phyloP scores from a whole-genome alignment of 495 filamentous ascomycete species.

The Neurospora africana region DNA sequence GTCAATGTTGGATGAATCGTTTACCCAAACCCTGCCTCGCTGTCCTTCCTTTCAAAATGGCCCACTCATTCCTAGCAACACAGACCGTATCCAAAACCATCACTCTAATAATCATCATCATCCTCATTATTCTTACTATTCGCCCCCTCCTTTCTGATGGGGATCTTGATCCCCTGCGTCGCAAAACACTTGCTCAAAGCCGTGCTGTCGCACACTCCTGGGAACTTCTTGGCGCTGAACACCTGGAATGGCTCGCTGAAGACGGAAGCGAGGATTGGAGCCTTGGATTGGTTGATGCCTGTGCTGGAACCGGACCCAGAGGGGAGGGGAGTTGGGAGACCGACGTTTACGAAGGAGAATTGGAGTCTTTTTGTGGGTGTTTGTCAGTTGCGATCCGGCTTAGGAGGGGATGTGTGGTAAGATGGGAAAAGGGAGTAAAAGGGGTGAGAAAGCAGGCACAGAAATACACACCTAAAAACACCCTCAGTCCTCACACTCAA shows the following conservation, averaged over 20 bases:
- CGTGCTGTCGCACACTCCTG: conserved; percentile 91
- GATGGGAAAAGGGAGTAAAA: neutral
- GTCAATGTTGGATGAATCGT: too few relatives aligned
- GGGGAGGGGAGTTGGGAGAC: conserved; percentile 21
- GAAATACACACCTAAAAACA: conserved; percentile 61
- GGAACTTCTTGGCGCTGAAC: conserved; percentile 95
- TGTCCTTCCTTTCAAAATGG: too few relatives aligned
- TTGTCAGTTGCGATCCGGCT: too few relatives aligned
- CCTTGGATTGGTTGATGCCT: conserved; percentile 62
- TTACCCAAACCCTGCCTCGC: too few relatives aligned
- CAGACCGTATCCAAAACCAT: too few relatives aligned
- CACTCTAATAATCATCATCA: conserved; percentile 46
- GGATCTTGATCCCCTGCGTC: conserved; percentile 91
- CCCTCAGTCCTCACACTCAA: conserved; percentile 90
- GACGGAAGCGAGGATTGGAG: conserved; percentile 75
- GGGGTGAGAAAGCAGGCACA: neutral
- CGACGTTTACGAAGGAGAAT: conserved; percentile 75
- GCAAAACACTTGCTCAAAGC: conserved; percentile 90
- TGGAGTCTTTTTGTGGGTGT: conserved; percentile 26
- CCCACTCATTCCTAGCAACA: too few relatives aligned
- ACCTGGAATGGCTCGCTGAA: conserved; percentile 91
- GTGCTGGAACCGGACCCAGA: conserved; percentile 15
- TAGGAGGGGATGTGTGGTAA: neutral
- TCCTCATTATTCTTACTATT: conserved; percentile 53
- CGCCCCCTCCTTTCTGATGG: conserved; percentile 77